Base-by-base conservation (phyloP, 371 early-diverging fungal genomes). In the Lichtheimia ornata region DNA sequence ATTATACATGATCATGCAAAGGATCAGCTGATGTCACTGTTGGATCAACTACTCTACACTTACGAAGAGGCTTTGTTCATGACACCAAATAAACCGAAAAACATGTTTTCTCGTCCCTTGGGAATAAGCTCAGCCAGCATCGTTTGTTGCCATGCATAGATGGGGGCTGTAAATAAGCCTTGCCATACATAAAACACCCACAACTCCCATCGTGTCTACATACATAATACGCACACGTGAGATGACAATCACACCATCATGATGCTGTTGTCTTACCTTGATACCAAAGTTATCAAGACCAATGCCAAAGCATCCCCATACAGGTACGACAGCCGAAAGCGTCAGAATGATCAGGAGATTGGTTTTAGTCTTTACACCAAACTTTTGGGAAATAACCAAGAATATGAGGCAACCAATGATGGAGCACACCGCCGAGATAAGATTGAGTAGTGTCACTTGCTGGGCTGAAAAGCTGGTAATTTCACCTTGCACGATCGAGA, bases 81-180 rank as follows among this genome's bases (percentile, higher is more conserved):
- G 5, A 86, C 77, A 57, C 83, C 83, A 64, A 86, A 86, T 11
- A 86, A 59, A 60, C 84, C 82, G 61, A 86, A 84, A 72, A 83
- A 84, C 49, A 84, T 61, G 17, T 82, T 83, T 64, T 86, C 86
- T 53, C 76, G 79, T 6, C 86, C 86, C 50, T 69, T 75, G 0
- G 86, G 86, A 2, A 77, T 70, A 42, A 86, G 61, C 59, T 86
- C 86, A 5, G 84, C 81, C 63, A 86, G 64, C 83, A 86, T 80
- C 20, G 84, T 84, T 9, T 81, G 73, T 35, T 81, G 77, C 65
- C 78, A 83, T 3, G 84, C 83, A 71, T 72, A 84, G 42, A 83
- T 82, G 0, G 86, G 83, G 49, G 84, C 82, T 27, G 82, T 81
- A 43, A 86, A 82, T 17, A 86, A 55, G 3, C 86, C 86, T 45